A percentile compares a stretch with the other conserved stretches of the same genome.
These are phyloP conservation scores for Diaporthe humulicola DNA, from an alignment of 2,329 filamentous ascomycete genomes.

Conservation along the genomic window DNA sequence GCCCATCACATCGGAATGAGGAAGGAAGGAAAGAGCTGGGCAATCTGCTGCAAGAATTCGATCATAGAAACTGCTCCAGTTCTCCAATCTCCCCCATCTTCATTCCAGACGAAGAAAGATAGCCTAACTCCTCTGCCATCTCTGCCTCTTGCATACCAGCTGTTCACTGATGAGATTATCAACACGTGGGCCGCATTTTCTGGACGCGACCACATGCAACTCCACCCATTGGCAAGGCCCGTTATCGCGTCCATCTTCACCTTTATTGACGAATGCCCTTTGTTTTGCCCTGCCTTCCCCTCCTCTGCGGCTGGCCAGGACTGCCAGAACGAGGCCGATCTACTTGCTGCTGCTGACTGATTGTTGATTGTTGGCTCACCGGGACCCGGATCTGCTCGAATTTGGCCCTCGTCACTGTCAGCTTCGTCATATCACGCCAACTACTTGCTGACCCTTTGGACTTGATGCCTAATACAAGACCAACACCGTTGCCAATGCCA, in stretches of 20 bases:
- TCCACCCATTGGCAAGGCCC: constrained; percentile 26
- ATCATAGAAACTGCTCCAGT: not conserved
- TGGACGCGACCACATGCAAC: constrained; percentile 30
- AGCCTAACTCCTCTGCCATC: not conserved
- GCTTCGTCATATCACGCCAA: constrained; percentile 32
- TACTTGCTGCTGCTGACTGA: constrained; percentile 19
- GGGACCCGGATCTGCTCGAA: constrained; percentile 8
- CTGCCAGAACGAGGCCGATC: constrained; percentile 21
- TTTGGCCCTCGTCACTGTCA: constrained; percentile 11
- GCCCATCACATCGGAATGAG: constrained; percentile 1
- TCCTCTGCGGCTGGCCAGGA: not conserved
- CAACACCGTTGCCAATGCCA: not conserved
- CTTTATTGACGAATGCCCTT: constrained; percentile 16
- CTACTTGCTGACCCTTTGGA: constrained; percentile 34
- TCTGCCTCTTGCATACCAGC: not conserved
- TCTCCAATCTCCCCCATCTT: constrained; percentile 9
- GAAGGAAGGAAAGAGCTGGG: not conserved
- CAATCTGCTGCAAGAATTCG: not conserved
- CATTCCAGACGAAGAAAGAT: constrained; percentile 4
- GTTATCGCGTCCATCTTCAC: constrained; percentile 31
- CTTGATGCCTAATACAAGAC: not conserved
- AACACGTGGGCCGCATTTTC: constrained; percentile 38
- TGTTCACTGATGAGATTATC: not conserved
- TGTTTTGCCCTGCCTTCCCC: constrained; percentile 26
- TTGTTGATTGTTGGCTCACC: constrained; percentile 16